A percentile compares a stretch with the other conserved stretches of the same genome.
Conservation (phyloP, 257 asterid genomes). For the Forsythia viridissima region DNA sequence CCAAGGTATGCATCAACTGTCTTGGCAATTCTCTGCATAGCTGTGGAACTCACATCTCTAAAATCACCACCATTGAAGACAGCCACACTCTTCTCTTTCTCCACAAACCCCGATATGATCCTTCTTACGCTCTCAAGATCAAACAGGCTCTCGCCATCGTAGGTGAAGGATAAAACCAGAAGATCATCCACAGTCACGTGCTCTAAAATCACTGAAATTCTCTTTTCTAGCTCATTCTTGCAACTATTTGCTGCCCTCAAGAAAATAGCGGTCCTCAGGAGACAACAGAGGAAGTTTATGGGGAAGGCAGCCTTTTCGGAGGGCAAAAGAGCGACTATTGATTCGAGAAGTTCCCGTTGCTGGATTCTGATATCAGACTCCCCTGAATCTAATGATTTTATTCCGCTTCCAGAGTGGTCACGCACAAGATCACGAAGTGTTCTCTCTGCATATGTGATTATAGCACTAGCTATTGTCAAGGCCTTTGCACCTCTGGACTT, state of each 20-base stretch:
- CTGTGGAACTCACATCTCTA: constrained; percentile 61
- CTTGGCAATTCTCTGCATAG: constrained; percentile 71
- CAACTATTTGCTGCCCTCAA: constrained; percentile 50
- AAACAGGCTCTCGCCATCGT: constrained; percentile 76
- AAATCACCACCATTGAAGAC: constrained; percentile 73
- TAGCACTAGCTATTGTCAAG: constrained; percentile 74
- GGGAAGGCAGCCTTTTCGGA: constrained; percentile 73
- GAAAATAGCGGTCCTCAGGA: constrained; percentile 78
- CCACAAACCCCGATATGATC: constrained; percentile 70
- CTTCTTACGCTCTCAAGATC: constrained; percentile 93
- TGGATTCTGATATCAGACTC: constrained; percentile 48
- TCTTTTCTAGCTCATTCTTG: constrained; percentile 79
- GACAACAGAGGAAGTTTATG: constrained; percentile 81
- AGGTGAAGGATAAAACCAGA: constrained; percentile 63
- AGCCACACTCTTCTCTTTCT: constrained; percentile 80
- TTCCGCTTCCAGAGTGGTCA: constrained; percentile 68
- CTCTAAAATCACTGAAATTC: constrained; percentile 60
- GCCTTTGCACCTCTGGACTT: constrained; percentile 74
- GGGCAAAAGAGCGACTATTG: constrained; percentile 69
- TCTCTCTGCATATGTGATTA: constrained; percentile 77
- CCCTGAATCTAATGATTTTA: constrained; percentile 23
- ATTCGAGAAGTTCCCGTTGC: constrained; percentile 69
- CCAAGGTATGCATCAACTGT: constrained; percentile 81
- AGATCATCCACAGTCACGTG: constrained; percentile 84
- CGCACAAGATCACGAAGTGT: constrained; percentile 77